These are phyloP conservation scores for Ilex paraguariensis DNA, from an alignment of 305 asterid species.

Conservation along the genomic window DNA sequence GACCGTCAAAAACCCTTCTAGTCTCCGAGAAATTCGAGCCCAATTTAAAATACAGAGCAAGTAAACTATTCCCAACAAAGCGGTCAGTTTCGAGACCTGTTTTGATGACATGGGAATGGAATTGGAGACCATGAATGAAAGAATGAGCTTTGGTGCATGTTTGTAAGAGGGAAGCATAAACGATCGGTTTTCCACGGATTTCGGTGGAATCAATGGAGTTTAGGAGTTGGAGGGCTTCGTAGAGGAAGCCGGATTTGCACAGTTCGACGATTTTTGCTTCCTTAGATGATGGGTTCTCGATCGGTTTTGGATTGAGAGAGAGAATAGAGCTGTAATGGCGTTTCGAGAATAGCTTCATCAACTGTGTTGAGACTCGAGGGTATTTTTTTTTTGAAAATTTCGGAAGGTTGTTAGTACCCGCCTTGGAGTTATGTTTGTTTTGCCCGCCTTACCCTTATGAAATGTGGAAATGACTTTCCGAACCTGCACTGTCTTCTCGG, in stretches of 20 bases:
- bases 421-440: too few relatives aligned
- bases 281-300: conserved; percentile 14
- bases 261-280: conserved; percentile 40
- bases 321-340: conserved; percentile 38
- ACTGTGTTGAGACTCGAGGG: not conserved
- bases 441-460: too few relatives aligned
- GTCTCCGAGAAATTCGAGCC: conserved; percentile 36
- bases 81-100: conserved; percentile 66
- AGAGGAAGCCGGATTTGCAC: conserved; percentile 43
- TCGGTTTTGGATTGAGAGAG: conserved; percentile 1
- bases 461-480: too few relatives aligned
- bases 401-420: too few relatives aligned
- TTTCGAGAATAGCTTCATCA: conserved; percentile 40
- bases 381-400: too few relatives aligned
- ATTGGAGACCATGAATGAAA: conserved; percentile 59
- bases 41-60: conserved; percentile 62
- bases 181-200: conserved; percentile 38
- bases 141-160: conserved; percentile 40
- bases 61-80: conserved; percentile 69
- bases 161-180: conserved; percentile 51
- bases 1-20: conserved; percentile 39
- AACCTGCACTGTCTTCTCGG: too few relatives aligned
- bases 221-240: conserved; percentile 44
- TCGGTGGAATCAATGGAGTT: conserved; percentile 22
- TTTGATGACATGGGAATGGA: conserved; percentile 65